These are phyloP conservation scores for Cadophora sp. DNA, from an alignment of 2,329 filamentous ascomycete genomes.

Conservation along the genomic window DNA sequence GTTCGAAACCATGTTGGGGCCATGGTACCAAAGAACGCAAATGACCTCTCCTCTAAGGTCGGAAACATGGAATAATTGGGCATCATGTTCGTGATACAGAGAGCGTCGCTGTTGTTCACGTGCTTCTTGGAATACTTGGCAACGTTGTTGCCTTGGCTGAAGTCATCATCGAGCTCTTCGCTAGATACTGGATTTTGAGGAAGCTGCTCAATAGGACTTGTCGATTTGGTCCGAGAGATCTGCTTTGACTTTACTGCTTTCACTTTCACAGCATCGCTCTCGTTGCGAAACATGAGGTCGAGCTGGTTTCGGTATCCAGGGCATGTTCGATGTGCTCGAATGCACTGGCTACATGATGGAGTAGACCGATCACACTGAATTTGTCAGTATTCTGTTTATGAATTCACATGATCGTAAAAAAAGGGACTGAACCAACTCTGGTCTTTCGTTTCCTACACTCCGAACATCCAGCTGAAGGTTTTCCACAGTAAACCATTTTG, in stretches of 20 bases:
- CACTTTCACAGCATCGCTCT: constrained; percentile 61
- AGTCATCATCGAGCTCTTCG: neutral
- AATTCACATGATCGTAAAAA: neutral
- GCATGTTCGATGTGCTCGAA: constrained; percentile 57
- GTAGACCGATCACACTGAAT: constrained; percentile 56
- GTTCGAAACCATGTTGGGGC: constrained; percentile 45
- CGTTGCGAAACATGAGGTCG: constrained; percentile 64
- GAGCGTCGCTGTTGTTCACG: neutral
- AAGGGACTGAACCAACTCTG: constrained; percentile 25
- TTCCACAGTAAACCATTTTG: constrained; percentile 35
- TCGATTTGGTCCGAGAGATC: constrained; percentile 19
- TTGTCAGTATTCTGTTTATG: constrained; percentile 8
- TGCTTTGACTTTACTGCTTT: constrained; percentile 46
- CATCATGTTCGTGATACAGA: constrained; percentile 41
- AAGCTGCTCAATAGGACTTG: neutral
- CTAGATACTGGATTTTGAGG: neutral
- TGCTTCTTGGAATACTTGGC: constrained; percentile 33
- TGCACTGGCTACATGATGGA: constrained; percentile 61
- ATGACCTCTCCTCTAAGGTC: constrained; percentile 39
- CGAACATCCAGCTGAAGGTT: constrained; percentile 32
- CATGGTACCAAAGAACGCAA: constrained; percentile 36
- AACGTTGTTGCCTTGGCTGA: neutral
- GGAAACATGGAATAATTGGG: constrained; percentile 43
- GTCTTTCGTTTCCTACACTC: constrained; percentile 33
- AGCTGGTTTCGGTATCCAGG: constrained; percentile 62